Conservation (phyloP, 768 basidiomycete species). For the Calocybe cyanea region DNA sequence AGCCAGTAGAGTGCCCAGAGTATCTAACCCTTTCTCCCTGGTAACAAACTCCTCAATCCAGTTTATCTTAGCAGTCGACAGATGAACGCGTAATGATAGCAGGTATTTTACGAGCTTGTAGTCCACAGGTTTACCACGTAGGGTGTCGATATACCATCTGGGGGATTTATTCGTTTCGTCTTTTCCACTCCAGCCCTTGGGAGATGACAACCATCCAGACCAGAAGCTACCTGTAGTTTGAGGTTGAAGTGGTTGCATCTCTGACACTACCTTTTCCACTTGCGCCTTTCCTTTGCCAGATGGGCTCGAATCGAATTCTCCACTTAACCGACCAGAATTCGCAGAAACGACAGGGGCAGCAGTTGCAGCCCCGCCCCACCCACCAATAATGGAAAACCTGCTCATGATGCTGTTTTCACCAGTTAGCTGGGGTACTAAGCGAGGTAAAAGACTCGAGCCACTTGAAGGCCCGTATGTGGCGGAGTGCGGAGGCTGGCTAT, state of each 20-base stretch:
- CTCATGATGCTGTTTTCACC: slow-evolving; percentile 66
- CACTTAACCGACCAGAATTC: slow-evolving; percentile 30
- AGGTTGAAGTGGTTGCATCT: slow-evolving; percentile 43
- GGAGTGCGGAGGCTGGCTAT: slow-evolving; percentile 34
- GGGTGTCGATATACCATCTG: slow-evolving; percentile 59
- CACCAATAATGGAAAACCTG: slow-evolving; percentile 59
- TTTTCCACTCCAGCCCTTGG: slow-evolving; percentile 42
- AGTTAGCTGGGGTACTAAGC: slow-evolving; percentile 71
- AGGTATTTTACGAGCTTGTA: slow-evolving; percentile 70
- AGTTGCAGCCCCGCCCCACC: slow-evolving; percentile 46
- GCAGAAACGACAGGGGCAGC: slow-evolving; percentile 31
- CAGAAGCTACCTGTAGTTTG: slow-evolving; percentile 77
- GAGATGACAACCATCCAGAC: slow-evolving; percentile 72
- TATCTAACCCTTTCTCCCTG: slow-evolving; percentile 60
- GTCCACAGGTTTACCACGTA: slow-evolving; percentile 54
- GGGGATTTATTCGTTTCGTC: slow-evolving; percentile 45
- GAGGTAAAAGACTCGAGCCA: slow-evolving; percentile 54
- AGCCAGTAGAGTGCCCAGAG: slow-evolving; percentile 54
- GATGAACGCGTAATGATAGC: slow-evolving; percentile 77
- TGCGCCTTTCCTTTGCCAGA: slow-evolving; percentile 24
- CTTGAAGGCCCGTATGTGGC: slow-evolving; percentile 60
- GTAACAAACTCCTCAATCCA: slow-evolving; percentile 82
- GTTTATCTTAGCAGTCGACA: slow-evolving; percentile 74
- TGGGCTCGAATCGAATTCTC: slow-evolving; percentile 29
- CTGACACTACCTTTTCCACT: slow-evolving; percentile 29